Percentiles rank a stretch among this genome's conserved stretches.
Conservation (phyloP, 1,284 basidiomycete species). For the Agroathelia rolfsii region DNA sequence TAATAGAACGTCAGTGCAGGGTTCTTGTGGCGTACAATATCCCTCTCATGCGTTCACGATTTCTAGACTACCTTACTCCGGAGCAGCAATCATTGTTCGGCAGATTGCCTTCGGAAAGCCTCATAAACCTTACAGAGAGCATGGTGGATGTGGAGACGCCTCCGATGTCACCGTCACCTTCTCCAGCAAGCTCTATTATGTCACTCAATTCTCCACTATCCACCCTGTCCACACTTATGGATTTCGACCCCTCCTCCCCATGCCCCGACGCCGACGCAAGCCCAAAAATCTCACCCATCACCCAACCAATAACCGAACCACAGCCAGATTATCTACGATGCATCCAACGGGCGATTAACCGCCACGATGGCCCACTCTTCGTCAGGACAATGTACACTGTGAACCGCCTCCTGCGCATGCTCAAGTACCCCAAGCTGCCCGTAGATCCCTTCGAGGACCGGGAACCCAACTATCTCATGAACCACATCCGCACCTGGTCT, state of each 20-base stretch:
- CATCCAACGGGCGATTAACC: conserved; percentile 54
- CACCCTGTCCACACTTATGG: conserved; percentile 24
- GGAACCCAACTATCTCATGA: conserved; percentile 38
- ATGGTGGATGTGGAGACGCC: no score
- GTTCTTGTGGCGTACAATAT: conserved; percentile 1
- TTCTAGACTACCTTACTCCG: conserved; percentile 54
- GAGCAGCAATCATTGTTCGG: no score
- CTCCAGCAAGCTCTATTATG: conserved; percentile 51
- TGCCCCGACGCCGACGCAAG: conserved; percentile 15
- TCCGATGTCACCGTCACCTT: no score
- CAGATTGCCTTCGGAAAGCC: no score
- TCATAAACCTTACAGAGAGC: no score
- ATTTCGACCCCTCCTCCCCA: conserved; percentile 21
- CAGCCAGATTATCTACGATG: conserved; percentile 41
- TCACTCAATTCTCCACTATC: conserved; percentile 13
- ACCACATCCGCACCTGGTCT: conserved; percentile 38
- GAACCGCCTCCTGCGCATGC: conserved; percentile 43
- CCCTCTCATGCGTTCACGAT: conserved; percentile 13
- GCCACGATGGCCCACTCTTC: conserved; percentile 59
- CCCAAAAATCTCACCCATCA: conserved; percentile 4
- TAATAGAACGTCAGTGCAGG: conserved; percentile 53
- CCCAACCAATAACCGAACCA: conserved; percentile 13
- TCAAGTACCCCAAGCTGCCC: conserved; percentile 54
- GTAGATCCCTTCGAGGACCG: conserved; percentile 31
- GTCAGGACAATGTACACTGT: conserved; percentile 45